Evolutionary conservation across 2,329 filamentous ascomycete genomes (phyloP).

Genomic region (Colletotrichum spaethianum): DNA sequence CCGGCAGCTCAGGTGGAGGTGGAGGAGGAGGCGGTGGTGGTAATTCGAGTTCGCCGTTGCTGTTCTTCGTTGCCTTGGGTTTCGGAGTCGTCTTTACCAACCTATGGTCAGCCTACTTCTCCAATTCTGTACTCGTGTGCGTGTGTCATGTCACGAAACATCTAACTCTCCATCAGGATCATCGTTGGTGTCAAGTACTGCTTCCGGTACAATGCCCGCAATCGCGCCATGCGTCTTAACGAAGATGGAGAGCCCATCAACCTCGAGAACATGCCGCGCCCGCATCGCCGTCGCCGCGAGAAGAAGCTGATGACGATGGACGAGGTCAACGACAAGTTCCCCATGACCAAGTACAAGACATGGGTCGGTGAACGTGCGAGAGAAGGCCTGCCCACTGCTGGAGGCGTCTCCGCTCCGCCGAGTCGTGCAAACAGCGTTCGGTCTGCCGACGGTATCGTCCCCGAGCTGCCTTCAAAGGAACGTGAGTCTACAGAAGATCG

Average conservation of each 20-base stretch:
- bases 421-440: constrained; percentile 83
- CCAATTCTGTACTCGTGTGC: background rate
- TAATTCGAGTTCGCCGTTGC: constrained; percentile 58
- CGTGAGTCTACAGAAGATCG: constrained; percentile 59
- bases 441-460: constrained; percentile 71
- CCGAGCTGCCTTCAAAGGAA: constrained; percentile 54
- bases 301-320: constrained; percentile 99
- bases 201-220: constrained; percentile 97
- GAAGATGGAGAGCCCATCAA: constrained; percentile 92
- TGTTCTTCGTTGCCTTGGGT: constrained; percentile 94
- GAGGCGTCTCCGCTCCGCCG: constrained; percentile 82
- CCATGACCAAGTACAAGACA: constrained; percentile 94
- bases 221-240: constrained; percentile 81
- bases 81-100: constrained; percentile 99
- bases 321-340: constrained; percentile 97
- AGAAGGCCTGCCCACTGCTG: constrained; percentile 85
- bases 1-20: constrained; percentile 39
- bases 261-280: constrained; percentile 85
- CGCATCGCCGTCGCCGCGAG: constrained; percentile 89
- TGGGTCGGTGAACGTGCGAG: constrained; percentile 90
- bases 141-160: background rate
- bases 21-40: constrained; percentile 38
- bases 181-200: constrained; percentile 99
- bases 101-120: constrained; percentile 80
- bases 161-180: constrained; percentile 76